Evolutionary conservation across 495 filamentous ascomycete genomes (phyloP).

Genomic region (Penicillium coprophilum): DNA sequence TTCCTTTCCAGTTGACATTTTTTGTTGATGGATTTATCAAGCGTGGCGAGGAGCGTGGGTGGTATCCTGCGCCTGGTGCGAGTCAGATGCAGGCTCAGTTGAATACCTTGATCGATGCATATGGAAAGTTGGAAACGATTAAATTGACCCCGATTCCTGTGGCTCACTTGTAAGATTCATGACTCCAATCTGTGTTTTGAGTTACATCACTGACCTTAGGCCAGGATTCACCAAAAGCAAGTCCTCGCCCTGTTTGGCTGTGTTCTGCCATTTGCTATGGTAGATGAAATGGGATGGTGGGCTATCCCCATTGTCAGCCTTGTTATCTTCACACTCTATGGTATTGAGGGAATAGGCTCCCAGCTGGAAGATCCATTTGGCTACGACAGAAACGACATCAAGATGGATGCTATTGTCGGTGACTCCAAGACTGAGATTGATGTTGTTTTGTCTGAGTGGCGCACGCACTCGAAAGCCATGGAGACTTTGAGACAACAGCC

Average conservation of each 20-base stretch:
- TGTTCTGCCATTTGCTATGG: conserved; percentile 73
- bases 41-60: conserved; percentile 55
- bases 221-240: conserved; percentile 71
- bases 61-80: conserved; percentile 63
- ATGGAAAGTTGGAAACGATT: conserved; percentile 75
- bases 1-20: conserved; percentile 65
- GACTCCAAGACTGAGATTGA: conserved; percentile 64
- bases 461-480: conserved; percentile 30
- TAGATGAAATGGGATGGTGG: conserved; percentile 74
- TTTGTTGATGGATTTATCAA: conserved; percentile 70
- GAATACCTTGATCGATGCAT: conserved; percentile 61
- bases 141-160: conserved; percentile 69
- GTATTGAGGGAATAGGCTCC: conserved; percentile 71
- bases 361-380: conserved; percentile 79
- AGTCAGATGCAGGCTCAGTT: conserved; percentile 63
- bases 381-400: conserved; percentile 73
- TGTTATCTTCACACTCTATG: conserved; percentile 71
- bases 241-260: conserved; percentile 69
- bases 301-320: conserved; percentile 64
- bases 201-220: background rate
- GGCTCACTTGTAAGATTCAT: conserved; percentile 60
- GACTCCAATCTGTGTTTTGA: background rate
- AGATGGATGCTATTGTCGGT: conserved; percentile 72
- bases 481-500: conserved; percentile 11
- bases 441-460: conserved; percentile 66